phyloP scores from a whole-genome alignment of 768 basidiomycete genomes.

The Hygrocybe coccinea region DNA sequence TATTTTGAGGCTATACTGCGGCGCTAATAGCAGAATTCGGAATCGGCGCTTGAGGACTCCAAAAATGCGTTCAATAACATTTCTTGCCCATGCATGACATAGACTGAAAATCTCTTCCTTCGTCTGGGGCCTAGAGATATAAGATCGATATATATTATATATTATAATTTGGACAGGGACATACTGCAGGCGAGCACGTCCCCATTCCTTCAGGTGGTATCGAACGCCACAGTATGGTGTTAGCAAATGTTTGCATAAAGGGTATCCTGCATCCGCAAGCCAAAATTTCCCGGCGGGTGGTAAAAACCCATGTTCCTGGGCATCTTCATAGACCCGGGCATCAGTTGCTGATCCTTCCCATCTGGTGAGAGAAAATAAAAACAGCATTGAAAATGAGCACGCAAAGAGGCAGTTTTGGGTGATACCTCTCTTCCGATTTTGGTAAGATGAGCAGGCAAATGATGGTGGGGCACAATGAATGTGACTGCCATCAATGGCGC shows the following conservation, averaged over 20 bases:
- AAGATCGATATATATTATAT: not conserved
- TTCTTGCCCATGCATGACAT: conserved; percentile 18
- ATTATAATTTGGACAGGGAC: not conserved
- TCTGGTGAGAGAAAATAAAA: conserved; percentile 24
- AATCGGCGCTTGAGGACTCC: conserved; percentile 20
- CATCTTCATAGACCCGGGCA: conserved; percentile 21
- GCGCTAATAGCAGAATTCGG: conserved; percentile 11
- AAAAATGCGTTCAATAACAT: conserved; percentile 25
- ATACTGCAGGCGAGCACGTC: conserved; percentile 13
- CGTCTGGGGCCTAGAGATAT: conserved; percentile 15
- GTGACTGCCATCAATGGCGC: conserved; percentile 22
- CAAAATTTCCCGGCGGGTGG: conserved; percentile 30
- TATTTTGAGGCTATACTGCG: conserved; percentile 18
- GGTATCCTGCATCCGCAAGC: conserved; percentile 37
- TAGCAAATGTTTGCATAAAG: conserved; percentile 27
- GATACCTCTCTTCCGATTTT: conserved; percentile 15
- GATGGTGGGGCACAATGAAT: conserved; percentile 10
- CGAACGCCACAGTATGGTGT: conserved; percentile 32
- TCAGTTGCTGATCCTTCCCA: conserved; percentile 31
- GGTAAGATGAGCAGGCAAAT: not conserved
- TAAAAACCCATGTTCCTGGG: conserved; percentile 18
- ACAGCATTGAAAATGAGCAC: conserved; percentile 25
- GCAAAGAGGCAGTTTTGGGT: conserved; percentile 29
- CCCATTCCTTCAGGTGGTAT: conserved; percentile 40
- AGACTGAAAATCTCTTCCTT: conserved; percentile 25